These are phyloP conservation scores for Rutstroemia sydowiana DNA, from an alignment of 2,329 filamentous ascomycete genomes.

Conservation along the genomic window DNA sequence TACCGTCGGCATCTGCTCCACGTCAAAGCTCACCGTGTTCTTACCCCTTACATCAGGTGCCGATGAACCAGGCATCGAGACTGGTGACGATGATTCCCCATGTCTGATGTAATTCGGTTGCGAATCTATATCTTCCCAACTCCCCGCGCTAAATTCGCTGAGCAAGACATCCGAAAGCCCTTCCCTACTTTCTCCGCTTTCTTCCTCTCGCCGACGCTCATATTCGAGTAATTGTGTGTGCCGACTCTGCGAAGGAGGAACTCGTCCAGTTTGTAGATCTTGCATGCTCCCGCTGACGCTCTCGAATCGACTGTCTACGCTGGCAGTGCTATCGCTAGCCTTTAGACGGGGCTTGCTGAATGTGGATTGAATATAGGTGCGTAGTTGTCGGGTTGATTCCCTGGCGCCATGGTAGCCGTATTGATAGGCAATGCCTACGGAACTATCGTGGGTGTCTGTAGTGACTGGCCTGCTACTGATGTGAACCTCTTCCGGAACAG, in stretches of 20 bases:
- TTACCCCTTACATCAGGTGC: neutral
- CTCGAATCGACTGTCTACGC: constrained; percentile 25
- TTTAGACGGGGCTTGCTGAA: constrained; percentile 13
- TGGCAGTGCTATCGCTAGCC: constrained; percentile 14
- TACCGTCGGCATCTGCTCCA: neutral
- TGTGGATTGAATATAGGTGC: constrained; percentile 19
- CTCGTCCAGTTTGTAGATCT: neutral
- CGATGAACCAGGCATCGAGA: neutral
- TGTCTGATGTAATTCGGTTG: constrained; percentile 10
- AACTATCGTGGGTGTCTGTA: constrained; percentile 12
- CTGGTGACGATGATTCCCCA: neutral
- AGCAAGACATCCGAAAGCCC: neutral
- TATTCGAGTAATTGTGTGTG: constrained; percentile 8
- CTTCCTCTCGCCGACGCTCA: neutral
- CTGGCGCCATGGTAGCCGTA: constrained; percentile 21
- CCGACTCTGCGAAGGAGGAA: neutral
- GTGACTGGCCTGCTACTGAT: constrained; percentile 11
- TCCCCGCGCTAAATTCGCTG: constrained; percentile 1
- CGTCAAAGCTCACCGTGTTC: constrained; percentile 12
- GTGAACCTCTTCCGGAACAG: constrained; percentile 21
- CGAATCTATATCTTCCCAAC: constrained; percentile 6
- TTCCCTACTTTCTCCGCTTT: neutral
- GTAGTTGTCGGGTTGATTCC: constrained; percentile 26
- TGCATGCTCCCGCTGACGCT: constrained; percentile 16
- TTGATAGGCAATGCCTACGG: constrained; percentile 19